phyloP scores from a whole-genome alignment of 2,329 filamentous ascomycete genomes.

The Neoascochyta sp. region DNA sequence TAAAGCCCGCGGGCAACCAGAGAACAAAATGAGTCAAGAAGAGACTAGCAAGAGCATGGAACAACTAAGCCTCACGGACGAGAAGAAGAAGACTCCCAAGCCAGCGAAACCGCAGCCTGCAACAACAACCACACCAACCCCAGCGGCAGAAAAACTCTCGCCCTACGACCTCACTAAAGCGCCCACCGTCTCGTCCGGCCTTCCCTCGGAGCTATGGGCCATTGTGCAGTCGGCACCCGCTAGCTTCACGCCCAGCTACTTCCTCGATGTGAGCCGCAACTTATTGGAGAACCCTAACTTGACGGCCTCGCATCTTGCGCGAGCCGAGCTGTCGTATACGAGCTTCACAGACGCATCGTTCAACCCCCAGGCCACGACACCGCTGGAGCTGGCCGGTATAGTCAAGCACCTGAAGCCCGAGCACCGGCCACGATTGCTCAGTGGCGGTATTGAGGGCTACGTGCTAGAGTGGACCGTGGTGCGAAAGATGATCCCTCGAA shows the following conservation, averaged over 20 bases:
- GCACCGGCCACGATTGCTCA: conserved; percentile 28
- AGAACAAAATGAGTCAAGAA: conserved; percentile 4
- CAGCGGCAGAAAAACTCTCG: conserved; percentile 26
- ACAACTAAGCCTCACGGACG: not conserved
- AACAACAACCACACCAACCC: conserved; percentile 1
- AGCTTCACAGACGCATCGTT: conserved; percentile 40
- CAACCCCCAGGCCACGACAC: conserved; percentile 26
- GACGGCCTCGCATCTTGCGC: conserved; percentile 72
- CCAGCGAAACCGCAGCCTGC: not conserved
- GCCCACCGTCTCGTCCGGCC: conserved; percentile 20
- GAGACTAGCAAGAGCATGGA: conserved; percentile 1
- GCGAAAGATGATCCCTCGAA: conserved; percentile 75
- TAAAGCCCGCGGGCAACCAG: conserved; percentile 1
- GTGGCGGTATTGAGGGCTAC: conserved; percentile 34
- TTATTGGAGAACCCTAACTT: conserved; percentile 75
- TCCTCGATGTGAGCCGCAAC: conserved; percentile 67
- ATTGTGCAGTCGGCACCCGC: conserved; percentile 47
- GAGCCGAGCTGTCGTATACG: conserved; percentile 69
- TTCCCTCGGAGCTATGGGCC: conserved; percentile 36
- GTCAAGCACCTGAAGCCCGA: conserved; percentile 49
- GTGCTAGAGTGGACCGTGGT: conserved; percentile 62
- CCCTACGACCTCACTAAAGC: conserved; percentile 31
- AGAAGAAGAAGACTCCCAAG: not conserved
- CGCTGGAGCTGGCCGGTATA: conserved; percentile 41
- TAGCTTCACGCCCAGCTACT: conserved; percentile 61